Percentiles rank a stretch among this genome's conserved stretches.
These are phyloP conservation scores for Lathyrus sativus DNA, from an alignment of 306 rosid genomes.

Conservation along the genomic window DNA sequence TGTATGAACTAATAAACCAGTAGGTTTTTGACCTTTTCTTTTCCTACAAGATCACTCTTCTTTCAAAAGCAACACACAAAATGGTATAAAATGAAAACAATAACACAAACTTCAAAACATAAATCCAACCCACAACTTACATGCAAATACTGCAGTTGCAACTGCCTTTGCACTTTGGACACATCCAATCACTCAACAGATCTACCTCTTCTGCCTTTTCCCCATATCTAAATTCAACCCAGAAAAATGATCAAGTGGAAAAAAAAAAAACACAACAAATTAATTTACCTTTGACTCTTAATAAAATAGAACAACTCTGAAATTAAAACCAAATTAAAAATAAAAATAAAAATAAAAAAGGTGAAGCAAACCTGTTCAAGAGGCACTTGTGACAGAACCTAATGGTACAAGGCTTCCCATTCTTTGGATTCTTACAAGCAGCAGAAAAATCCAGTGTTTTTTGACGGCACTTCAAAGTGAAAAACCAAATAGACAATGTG, in stretches of 20 bases:
- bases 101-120: background rate
- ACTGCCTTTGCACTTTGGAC: conserved; percentile 74
- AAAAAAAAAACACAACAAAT: background rate
- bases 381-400: conserved; percentile 69
- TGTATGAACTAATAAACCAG: conserved; percentile 49
- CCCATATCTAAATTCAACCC: conserved; percentile 60
- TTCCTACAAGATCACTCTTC: conserved; percentile 52
- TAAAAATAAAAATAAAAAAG: too few species aligned
- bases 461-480: conserved; percentile 63
- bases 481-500: conserved; percentile 22
- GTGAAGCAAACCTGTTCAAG: conserved; percentile 58
- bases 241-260: background rate
- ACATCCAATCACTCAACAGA: conserved; percentile 52
- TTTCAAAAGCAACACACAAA: conserved; percentile 28
- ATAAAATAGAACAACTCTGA: background rate
- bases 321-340: background rate
- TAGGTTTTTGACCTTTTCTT: conserved; percentile 65
- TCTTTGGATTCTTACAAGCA: conserved; percentile 50
- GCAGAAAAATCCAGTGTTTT: conserved; percentile 64
- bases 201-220: conserved; percentile 59
- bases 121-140: conserved; percentile 39
- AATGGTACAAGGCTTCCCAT: conserved; percentile 52
- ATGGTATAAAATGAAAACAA: background rate
- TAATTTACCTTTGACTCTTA: background rate
- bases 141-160: conserved; percentile 85